Evolutionary conservation across 129 eudicot species (phyloP).

Genomic region (Arctium minus): DNA sequence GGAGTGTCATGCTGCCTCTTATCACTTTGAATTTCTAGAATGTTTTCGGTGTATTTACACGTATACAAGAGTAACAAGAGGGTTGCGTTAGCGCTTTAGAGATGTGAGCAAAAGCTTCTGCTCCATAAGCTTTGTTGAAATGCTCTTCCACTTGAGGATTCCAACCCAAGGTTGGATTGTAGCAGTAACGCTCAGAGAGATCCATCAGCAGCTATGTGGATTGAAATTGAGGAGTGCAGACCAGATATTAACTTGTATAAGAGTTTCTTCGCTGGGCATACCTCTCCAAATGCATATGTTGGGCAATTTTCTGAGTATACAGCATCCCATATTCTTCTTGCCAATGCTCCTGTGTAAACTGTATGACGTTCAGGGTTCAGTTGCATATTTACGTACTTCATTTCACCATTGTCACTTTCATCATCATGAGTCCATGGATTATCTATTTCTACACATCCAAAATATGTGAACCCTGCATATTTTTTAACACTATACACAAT

Average conservation of each 20-base stretch:
- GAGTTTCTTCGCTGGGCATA: slow-evolving; percentile 73
- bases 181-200: slow-evolving; percentile 63
- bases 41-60: no score
- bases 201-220: slow-evolving; percentile 83
- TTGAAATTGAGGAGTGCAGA: slow-evolving; percentile 80
- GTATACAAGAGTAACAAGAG: no score
- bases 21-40: no score
- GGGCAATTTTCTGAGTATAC: slow-evolving; percentile 90
- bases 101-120: slow-evolving; percentile 68
- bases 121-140: slow-evolving; percentile 78
- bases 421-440: slow-evolving; percentile 96
- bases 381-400: slow-evolving; percentile 87
- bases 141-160: slow-evolving; percentile 79
- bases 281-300: slow-evolving; percentile 76
- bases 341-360: slow-evolving; percentile 86
- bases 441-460: slow-evolving; percentile 88
- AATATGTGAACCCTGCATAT: no score
- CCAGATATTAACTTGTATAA: slow-evolving; percentile 87
- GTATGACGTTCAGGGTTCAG: slow-evolving; percentile 86
- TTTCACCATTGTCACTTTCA: slow-evolving; percentile 93
- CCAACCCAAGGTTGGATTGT: slow-evolving; percentile 72
- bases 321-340: slow-evolving; percentile 96
- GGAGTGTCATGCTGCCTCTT: no score
- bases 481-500: no score
- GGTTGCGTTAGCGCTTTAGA: slow-evolving; percentile 72